Base-by-base conservation (phyloP, 306 rosid genomes). In the Biancaea sappan region DNA sequence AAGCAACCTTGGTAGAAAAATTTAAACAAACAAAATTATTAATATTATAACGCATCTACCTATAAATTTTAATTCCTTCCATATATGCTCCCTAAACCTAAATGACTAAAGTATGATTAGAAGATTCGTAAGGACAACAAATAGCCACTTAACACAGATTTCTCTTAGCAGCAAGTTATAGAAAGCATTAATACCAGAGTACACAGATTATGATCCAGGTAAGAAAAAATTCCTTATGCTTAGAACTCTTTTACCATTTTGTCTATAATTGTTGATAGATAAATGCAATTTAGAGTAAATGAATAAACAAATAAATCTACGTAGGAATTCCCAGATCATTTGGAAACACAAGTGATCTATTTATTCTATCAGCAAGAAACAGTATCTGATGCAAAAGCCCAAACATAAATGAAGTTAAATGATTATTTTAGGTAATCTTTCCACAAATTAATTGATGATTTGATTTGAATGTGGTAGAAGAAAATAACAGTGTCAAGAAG, bases 401-500 rank as follows among this genome's bases (percentile, higher is more conserved):
- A 41, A 41, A 41, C 47, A 41, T 3, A 41, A 41, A 41, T 3
- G 1, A 2, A 1, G 16, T 41, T 41, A 41, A 41, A 41, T 41
- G 13, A 41, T 16, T 41, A 41, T 13, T 41, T 13, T 4, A 0
- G n/a, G 47, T 13, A 62, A 15, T 24, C 44, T 58, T 58, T 48
- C 57, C 34, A 65, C 29, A 53, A 69, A 19, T 58, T 19, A 31
- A 48, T 16, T 47, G 66, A 72, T 22, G 53, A 59, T 48, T 43
- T 25, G 21, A 78, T 38, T 38, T 38, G 43, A 31, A 31, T 25
- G 21, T 14, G 16, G 73, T 21, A 63, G 21, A 35, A 14, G 22
- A 74, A 13, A 51, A 40, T 26, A 14, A 37, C 38, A 60, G 52
- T 72, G 65, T 43, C 21, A 29, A 22, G 40, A 85, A 31, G 25